These are phyloP conservation scores for Alternaria triticimaculans DNA, from an alignment of 2,329 filamentous ascomycete species.

Conservation along the genomic window DNA sequence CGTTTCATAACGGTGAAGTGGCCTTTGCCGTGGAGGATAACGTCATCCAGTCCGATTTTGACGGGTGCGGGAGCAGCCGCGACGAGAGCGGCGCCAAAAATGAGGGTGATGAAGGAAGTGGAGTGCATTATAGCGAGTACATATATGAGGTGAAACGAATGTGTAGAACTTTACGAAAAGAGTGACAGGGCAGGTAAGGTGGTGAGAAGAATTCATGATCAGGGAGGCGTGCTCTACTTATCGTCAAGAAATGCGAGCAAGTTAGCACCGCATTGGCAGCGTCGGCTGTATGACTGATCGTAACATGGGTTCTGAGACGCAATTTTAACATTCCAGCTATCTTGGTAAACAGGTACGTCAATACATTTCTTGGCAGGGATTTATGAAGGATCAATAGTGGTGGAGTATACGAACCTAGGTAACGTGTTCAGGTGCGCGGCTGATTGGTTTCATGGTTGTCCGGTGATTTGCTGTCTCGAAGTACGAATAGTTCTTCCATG, in stretches of 20 bases:
- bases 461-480: slow-evolving; percentile 6
- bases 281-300: background rate
- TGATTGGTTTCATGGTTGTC: background rate
- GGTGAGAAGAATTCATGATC: background rate
- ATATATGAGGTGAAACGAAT: slow-evolving; percentile 6
- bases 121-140: slow-evolving; percentile 23
- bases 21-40: slow-evolving; percentile 35
- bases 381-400: background rate
- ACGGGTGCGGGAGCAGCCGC: slow-evolving; percentile 27
- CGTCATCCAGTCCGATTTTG: slow-evolving; percentile 27
- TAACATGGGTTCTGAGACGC: background rate
- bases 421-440: background rate
- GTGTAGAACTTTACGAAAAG: background rate
- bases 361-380: background rate
- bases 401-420: background rate
- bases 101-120: slow-evolving; percentile 19
- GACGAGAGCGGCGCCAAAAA: slow-evolving; percentile 18
- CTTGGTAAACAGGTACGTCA: background rate
- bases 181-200: slow-evolving; percentile 2
- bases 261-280: background rate
- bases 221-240: background rate
- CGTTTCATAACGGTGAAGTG: slow-evolving; percentile 34
- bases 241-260: background rate
- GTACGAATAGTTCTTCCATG: background rate
- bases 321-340: background rate